These are phyloP conservation scores for Aulographum hederae DNA, from an alignment of 2,329 filamentous ascomycete species.

Conservation along the genomic window DNA sequence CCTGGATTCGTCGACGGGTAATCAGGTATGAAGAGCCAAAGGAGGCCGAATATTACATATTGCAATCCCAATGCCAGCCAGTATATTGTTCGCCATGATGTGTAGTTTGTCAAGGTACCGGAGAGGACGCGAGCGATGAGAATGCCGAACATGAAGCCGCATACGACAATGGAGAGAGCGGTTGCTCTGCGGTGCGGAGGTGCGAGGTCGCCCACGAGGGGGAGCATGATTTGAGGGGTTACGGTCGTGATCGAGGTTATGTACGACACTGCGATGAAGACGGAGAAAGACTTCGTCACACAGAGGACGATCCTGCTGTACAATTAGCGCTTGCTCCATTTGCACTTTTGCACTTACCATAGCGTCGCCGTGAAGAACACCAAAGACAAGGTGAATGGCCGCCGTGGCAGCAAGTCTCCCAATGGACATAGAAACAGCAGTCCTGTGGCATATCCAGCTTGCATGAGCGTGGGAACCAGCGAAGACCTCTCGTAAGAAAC, in stretches of 20 bases:
- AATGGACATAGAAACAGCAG: conserved; percentile 59
- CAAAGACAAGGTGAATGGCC: conserved; percentile 50
- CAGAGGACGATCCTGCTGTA: conserved; percentile 48
- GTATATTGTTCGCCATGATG: conserved; percentile 60
- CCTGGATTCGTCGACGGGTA: conserved; percentile 57
- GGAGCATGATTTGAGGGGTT: conserved; percentile 59
- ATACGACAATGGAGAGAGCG: conserved; percentile 56
- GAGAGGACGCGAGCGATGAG: conserved; percentile 59
- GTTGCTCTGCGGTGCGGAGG: conserved; percentile 48
- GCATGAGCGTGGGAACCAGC: conserved; percentile 55
- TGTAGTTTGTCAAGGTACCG: conserved; percentile 56
- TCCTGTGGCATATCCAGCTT: conserved; percentile 61
- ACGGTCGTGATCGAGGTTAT: conserved; percentile 62
- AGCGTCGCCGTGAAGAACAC: conserved; percentile 48
- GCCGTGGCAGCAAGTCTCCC: conserved; percentile 48
- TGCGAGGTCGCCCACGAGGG: conserved; percentile 61
- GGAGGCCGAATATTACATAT: conserved; percentile 41
- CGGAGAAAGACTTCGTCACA: conserved; percentile 42
- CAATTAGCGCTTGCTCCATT: background rate
- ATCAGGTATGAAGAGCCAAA: conserved; percentile 63
- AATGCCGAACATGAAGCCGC: conserved; percentile 57
- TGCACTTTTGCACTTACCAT: conserved; percentile 29
- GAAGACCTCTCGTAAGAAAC: conserved; percentile 51
- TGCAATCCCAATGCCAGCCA: conserved; percentile 61
- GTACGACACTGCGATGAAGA: conserved; percentile 34